phyloP scores from a whole-genome alignment of 2,329 filamentous ascomycete genomes.

The Pseudogymnoascus sp. region DNA sequence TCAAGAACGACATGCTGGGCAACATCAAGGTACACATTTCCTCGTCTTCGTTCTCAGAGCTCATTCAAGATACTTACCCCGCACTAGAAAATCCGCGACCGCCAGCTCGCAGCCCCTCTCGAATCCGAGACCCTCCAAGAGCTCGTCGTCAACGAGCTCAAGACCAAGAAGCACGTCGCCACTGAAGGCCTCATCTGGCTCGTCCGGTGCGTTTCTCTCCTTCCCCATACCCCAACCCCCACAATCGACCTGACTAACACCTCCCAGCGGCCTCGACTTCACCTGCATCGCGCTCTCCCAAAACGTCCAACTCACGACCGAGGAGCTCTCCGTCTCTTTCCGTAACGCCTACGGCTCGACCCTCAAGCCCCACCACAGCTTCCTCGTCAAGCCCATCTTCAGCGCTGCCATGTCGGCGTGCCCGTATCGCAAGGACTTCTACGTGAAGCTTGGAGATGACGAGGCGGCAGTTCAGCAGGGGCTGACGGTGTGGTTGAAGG shows the following conservation, averaged over 20 bases:
- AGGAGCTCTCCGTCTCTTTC: constrained; percentile 84
- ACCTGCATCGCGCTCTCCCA: constrained; percentile 73
- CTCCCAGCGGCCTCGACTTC: constrained; percentile 77
- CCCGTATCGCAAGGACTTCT: constrained; percentile 91
- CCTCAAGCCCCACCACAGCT: constrained; percentile 84
- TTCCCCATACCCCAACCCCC: background rate
- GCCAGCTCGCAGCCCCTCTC: constrained; percentile 66
- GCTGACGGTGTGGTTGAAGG: constrained; percentile 62
- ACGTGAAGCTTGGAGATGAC: constrained; percentile 70
- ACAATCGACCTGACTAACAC: constrained; percentile 12
- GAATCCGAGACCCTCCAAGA: constrained; percentile 80
- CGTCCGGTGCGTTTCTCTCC: constrained; percentile 52
- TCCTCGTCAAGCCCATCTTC: constrained; percentile 87
- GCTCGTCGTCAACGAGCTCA: constrained; percentile 78
- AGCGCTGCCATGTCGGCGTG: constrained; percentile 85
- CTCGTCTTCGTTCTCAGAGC: background rate
- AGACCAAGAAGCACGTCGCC: constrained; percentile 78
- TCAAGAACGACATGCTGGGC: constrained; percentile 83
- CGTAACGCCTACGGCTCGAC: constrained; percentile 73
- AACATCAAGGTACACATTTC: constrained; percentile 68
- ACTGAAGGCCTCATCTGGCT: constrained; percentile 90
- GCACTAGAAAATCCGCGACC: constrained; percentile 74
- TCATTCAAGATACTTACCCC: constrained; percentile 10
- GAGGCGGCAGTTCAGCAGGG: constrained; percentile 52
- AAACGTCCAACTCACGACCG: constrained; percentile 57